Conservation (phyloP, 169 alveolate species). For the Plasmodium gaboni region DNA sequence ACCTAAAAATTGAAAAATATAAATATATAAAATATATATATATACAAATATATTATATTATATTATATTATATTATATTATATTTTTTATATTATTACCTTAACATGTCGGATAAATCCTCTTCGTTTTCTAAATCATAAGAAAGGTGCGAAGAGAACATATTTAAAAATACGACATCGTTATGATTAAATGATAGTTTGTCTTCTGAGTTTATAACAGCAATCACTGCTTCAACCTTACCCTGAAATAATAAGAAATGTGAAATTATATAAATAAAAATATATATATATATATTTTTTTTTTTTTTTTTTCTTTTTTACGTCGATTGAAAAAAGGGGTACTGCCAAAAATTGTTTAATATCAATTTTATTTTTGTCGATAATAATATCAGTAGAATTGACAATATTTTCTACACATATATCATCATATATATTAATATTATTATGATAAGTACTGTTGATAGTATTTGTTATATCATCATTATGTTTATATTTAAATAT, state of each 20-base stretch:
- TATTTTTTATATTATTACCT: constrained; percentile 1
- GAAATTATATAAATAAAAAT: not conserved
- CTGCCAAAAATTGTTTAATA: constrained; percentile 28
- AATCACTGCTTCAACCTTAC: constrained; percentile 19
- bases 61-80: not conserved
- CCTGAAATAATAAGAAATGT: constrained; percentile 1
- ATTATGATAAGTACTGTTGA: not conserved
- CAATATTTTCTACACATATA: not conserved
- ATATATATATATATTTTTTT: not conserved
- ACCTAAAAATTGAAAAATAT: constrained; percentile 24
- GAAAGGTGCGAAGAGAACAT: constrained; percentile 40
- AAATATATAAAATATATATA: not conserved
- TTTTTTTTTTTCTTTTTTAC: constrained; percentile 9
- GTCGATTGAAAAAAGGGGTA: constrained; percentile 33
- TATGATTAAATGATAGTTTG: constrained; percentile 21
- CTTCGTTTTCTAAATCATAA: constrained; percentile 26
- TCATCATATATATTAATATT: not conserved
- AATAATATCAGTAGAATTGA: not conserved
- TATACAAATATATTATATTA: not conserved
- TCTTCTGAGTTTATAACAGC: constrained; percentile 25
- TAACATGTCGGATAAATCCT: constrained; percentile 4
- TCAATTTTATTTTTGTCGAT: constrained; percentile 18
- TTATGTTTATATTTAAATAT: not conserved
- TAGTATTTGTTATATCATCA: not conserved
- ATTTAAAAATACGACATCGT: constrained; percentile 34